phyloP scores from a whole-genome alignment of 768 basidiomycete species.

The Favolaschia claudopus region DNA sequence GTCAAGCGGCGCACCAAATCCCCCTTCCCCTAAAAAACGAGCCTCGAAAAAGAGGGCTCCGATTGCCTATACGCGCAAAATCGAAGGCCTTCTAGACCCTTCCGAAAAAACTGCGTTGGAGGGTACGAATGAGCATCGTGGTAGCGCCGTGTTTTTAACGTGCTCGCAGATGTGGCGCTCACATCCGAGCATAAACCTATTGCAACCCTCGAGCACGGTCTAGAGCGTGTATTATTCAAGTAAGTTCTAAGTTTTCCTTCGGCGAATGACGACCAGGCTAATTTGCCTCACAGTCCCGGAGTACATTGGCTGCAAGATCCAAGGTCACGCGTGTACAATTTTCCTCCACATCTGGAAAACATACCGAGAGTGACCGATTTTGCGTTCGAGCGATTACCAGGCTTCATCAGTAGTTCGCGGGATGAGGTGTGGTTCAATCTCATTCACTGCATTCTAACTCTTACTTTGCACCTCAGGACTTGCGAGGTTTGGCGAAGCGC shows the following conservation, averaged over 20 bases:
- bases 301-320: constrained; percentile 92
- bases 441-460: background rate
- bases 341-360: constrained; percentile 70
- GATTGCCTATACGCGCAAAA: constrained; percentile 36
- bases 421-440: constrained; percentile 58
- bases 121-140: constrained; percentile 12
- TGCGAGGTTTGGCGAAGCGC: constrained; percentile 64
- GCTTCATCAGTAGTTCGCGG: constrained; percentile 80
- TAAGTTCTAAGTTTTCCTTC: constrained; percentile 40
- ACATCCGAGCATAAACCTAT: constrained; percentile 59
- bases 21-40: background rate
- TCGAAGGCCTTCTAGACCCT: constrained; percentile 44
- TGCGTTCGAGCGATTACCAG: constrained; percentile 78
- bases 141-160: background rate
- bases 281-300: constrained; percentile 65
- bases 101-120: constrained; percentile 20
- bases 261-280: background rate
- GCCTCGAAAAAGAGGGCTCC: background rate
- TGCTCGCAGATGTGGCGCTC: constrained; percentile 50
- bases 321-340: constrained; percentile 86
- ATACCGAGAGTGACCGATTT: constrained; percentile 86
- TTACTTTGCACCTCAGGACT: constrained; percentile 54
- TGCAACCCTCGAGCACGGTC: constrained; percentile 66
- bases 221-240: constrained; percentile 83
- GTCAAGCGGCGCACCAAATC: background rate